phyloP scores from a whole-genome alignment of 176 grass and related monocot species.

The Zoysia pacifica region DNA sequence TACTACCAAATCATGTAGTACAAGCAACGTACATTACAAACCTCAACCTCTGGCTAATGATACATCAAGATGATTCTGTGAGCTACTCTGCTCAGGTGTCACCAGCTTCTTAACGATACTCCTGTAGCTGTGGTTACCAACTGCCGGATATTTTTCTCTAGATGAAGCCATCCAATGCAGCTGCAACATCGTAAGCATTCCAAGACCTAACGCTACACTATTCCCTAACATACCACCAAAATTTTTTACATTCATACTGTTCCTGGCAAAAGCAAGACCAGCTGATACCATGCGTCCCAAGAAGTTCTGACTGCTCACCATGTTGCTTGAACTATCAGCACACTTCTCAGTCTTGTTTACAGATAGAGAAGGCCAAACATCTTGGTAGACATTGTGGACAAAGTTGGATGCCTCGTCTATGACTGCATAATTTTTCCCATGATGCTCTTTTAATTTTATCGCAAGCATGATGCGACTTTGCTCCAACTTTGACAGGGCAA shows the following conservation, averaged over 20 bases:
- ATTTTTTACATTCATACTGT: slow-evolving; percentile 39
- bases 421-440: slow-evolving; percentile 59
- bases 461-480: slow-evolving; percentile 86
- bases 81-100: not conserved
- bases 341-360: slow-evolving; percentile 37
- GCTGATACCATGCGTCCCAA: slow-evolving; percentile 51
- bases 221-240: slow-evolving; percentile 51
- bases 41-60: slow-evolving; percentile 54
- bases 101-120: slow-evolving; percentile 24
- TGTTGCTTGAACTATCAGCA: slow-evolving; percentile 18
- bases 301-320: slow-evolving; percentile 41
- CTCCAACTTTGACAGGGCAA: slow-evolving; percentile 69
- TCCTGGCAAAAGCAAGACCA: slow-evolving; percentile 51
- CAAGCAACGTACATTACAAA: slow-evolving; percentile 16
- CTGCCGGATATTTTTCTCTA: slow-evolving; percentile 20
- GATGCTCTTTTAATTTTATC: slow-evolving; percentile 74
- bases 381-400: slow-evolving; percentile 55
- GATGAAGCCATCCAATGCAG: slow-evolving; percentile 47
- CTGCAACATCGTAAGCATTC: slow-evolving; percentile 67
- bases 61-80: slow-evolving; percentile 43
- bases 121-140: slow-evolving; percentile 31
- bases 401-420: slow-evolving; percentile 75
- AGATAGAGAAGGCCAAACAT: slow-evolving; percentile 40
- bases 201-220: slow-evolving; percentile 57
- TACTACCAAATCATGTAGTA: slow-evolving; percentile 34